phyloP scores from a whole-genome alignment of 805 yeast genomes.

The Tetrapisispora taiwanensis region DNA sequence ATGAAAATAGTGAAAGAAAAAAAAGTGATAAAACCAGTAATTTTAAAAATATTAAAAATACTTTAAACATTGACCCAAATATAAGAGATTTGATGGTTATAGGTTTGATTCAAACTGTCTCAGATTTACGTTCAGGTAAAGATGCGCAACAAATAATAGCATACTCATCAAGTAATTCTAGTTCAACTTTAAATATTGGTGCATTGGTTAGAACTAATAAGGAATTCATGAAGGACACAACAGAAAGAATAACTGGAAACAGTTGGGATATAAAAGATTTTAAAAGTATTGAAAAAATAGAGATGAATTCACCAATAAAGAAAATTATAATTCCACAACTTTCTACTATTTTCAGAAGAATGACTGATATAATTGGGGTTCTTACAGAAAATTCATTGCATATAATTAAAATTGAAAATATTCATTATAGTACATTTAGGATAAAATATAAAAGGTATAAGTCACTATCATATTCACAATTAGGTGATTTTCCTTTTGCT shows the following conservation, averaged over 20 bases:
- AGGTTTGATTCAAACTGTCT: constrained; percentile 17
- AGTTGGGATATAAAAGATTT: constrained; percentile 1
- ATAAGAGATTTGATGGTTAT: constrained; percentile 10
- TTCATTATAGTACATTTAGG: constrained; percentile 4
- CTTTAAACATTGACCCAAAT: constrained; percentile 16
- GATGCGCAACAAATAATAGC: constrained; percentile 16
- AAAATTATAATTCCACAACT: constrained; percentile 31
- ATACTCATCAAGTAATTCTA: constrained; percentile 15
- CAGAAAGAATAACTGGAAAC: not conserved
- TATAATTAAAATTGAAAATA: constrained; percentile 25
- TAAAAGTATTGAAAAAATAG: constrained; percentile 7
- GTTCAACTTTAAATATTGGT: constrained; percentile 12
- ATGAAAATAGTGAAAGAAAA: not conserved
- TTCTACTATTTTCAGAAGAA: constrained; percentile 14
- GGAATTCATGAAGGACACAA: not conserved
- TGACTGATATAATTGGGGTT: constrained; percentile 28
- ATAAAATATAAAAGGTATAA: constrained; percentile 9
- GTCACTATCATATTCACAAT: constrained; percentile 16
- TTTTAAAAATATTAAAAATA: not conserved
- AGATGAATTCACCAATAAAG: constrained; percentile 32
- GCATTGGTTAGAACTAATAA: not conserved
- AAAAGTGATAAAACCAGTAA: not conserved
- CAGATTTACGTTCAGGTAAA: constrained; percentile 14
- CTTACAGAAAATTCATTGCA: constrained; percentile 31
- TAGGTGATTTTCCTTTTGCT: constrained; percentile 32